These are phyloP conservation scores for Lasiosphaeria miniovina DNA, from an alignment of 495 filamentous ascomycete genomes.

Conservation along the genomic window DNA sequence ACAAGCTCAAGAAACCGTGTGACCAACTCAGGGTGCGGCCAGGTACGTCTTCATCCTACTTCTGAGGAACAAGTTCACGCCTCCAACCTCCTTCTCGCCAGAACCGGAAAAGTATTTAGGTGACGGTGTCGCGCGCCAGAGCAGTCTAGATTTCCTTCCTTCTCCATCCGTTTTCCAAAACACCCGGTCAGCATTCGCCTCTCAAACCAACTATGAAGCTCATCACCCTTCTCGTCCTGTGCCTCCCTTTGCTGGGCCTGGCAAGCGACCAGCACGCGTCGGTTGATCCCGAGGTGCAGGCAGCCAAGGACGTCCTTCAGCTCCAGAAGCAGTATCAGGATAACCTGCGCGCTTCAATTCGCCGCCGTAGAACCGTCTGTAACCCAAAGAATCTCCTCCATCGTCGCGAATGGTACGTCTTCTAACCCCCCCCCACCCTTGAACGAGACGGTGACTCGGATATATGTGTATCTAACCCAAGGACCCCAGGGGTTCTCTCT, in stretches of 20 bases:
- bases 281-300: not conserved
- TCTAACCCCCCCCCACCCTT: not conserved
- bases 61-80: too few species aligned
- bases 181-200: too few species aligned
- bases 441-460: not conserved
- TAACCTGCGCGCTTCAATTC: not conserved
- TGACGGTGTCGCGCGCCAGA: too few species aligned
- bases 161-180: too few species aligned
- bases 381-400: not conserved
- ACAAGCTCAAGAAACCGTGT: too few species aligned
- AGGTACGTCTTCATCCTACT: too few species aligned
- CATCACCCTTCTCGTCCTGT: not conserved
- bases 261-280: too few species aligned
- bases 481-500: constrained; percentile 4
- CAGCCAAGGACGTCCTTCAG: not conserved
- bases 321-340: constrained; percentile 2
- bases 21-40: too few species aligned
- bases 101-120: too few species aligned
- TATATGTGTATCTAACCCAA: not conserved
- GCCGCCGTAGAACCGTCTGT: not conserved
- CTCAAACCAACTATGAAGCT: not conserved
- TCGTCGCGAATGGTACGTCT: not conserved
- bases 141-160: too few species aligned
- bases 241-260: not conserved
- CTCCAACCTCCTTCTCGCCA: too few species aligned